Evolutionary conservation across 352 stramenopile species (phyloP), one percentile per base, ranked within the genome.

Genomic region (Pythium utonaiense): DNA sequence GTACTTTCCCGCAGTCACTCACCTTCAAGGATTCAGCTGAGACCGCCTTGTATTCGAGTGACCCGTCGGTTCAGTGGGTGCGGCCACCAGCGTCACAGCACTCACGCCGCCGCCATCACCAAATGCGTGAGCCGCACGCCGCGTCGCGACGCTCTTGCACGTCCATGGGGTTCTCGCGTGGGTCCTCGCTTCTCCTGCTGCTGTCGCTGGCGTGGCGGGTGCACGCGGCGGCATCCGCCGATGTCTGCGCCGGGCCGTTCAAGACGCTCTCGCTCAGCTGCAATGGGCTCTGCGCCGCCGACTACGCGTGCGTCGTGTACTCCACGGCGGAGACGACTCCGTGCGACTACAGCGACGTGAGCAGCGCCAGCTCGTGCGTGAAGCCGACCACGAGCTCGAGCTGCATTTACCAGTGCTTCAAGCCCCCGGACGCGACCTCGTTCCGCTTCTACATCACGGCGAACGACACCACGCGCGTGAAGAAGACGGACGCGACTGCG

Each of bases 381-480:
- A 51, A n/a, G 52, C 60, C 52, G n/a, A 16, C 31, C 7, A 38
- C 14, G 6, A 27, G 22, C 27, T 3, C 45, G 14, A 28, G 25
- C 34, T 66, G 60, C 33, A 40, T 52, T 30, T 61, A 57, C 51
- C 51, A 66, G 60, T 66, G 60, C 51, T 66, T 66, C 19, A 16
- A 25, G 19, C 51, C 60, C 17, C 13, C 19, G 6, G 33, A 45
- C n/a, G 4, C 52, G 22, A 40, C 16, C 2, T 17, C 53, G 21
- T 36, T 52, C 10, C 9, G 25, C 7, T 66, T 66, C 34, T 66
- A 40, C 52, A 19, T 66, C 6, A 14, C 27, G 19, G 60, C 57
- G 7, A 66, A 56, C 14, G 40, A 28, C 1, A 42, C 57, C 4
- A 3, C 47, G 57, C n/a, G 14, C 17, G 12, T 47, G n/a, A 47